Conservation (phyloP, 1,284 basidiomycete species). For the Amylostereum chailletii region DNA sequence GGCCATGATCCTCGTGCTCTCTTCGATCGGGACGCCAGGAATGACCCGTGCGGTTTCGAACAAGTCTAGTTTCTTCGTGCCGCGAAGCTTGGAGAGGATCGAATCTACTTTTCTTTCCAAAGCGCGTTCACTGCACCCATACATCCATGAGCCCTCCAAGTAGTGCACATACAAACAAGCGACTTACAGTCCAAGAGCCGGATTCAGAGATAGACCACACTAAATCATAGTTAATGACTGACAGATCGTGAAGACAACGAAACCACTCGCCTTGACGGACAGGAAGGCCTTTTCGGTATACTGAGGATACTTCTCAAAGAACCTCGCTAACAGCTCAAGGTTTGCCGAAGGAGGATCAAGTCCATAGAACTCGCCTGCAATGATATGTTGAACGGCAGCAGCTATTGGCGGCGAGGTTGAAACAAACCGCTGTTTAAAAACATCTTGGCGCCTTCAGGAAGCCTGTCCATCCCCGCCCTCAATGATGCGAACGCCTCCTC, state of each 20-base stretch:
- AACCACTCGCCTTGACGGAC: constrained; percentile 17
- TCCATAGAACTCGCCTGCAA: constrained; percentile 27
- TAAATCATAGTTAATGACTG: too few relatives aligned
- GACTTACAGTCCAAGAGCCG: too few relatives aligned
- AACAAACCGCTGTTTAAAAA: constrained; percentile 11
- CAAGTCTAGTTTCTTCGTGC: constrained; percentile 26
- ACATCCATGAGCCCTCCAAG: too few relatives aligned
- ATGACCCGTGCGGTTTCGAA: constrained; percentile 21
- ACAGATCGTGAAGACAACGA: too few relatives aligned
- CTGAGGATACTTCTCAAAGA: constrained; percentile 33
- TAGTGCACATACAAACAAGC: too few relatives aligned
- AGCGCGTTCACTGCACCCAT: too few relatives aligned
- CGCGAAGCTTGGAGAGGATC: constrained; percentile 19
- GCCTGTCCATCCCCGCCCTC: constrained; percentile 43
- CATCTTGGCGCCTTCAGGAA: constrained; percentile 28
- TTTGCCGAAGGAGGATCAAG: constrained; percentile 20
- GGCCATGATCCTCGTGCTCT: constrained; percentile 11
- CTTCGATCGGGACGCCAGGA: constrained; percentile 6
- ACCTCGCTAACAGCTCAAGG: constrained; percentile 24
- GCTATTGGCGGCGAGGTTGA: too few relatives aligned
- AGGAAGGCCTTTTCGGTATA: constrained; percentile 35
- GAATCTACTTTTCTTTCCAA: too few relatives aligned
- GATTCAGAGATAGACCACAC: too few relatives aligned
- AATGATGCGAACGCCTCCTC: constrained; percentile 43
- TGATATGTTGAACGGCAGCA: too few relatives aligned